Conservation (phyloP, 1,139 yeast species). For the Scheffersomyces lignicola region DNA sequence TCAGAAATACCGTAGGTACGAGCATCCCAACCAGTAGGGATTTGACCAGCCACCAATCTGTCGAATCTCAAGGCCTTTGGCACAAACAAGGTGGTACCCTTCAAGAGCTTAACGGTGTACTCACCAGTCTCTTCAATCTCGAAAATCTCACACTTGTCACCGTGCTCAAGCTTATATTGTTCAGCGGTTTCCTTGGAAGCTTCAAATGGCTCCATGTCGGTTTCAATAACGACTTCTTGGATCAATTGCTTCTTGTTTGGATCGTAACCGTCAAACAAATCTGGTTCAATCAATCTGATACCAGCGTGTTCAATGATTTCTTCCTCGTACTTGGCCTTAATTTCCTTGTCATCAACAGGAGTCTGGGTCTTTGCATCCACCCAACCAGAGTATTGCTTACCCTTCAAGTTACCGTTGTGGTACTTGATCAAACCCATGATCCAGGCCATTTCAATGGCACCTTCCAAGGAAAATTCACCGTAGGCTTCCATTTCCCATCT, state of each 20-base stretch:
- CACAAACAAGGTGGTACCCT: slow-evolving; percentile 88
- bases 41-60: slow-evolving; percentile 97
- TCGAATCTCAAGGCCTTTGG: slow-evolving; percentile 97
- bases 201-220: slow-evolving; percentile 94
- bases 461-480: slow-evolving; percentile 97
- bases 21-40: slow-evolving; percentile 98
- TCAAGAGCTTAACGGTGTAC: slow-evolving; percentile 82
- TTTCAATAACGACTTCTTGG: slow-evolving; percentile 95
- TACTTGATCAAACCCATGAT: slow-evolving; percentile 97
- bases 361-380: slow-evolving; percentile 89
- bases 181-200: slow-evolving; percentile 93
- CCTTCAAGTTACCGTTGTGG: slow-evolving; percentile 90
- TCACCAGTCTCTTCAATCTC: slow-evolving; percentile 90
- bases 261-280: slow-evolving; percentile 88
- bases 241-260: slow-evolving; percentile 90
- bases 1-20: slow-evolving; percentile 92
- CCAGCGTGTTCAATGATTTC: slow-evolving; percentile 90
- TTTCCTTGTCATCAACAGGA: slow-evolving; percentile 93
- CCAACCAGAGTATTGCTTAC: slow-evolving; percentile 91
- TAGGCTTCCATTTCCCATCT: slow-evolving; percentile 99
- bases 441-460: slow-evolving; percentile 99
- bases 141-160: slow-evolving; percentile 89
- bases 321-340: slow-evolving; percentile 87
- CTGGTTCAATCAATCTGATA: slow-evolving; percentile 95
- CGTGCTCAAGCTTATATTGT: slow-evolving; percentile 91